Evolutionary conservation across 805 yeast genomes (phyloP), one percentile per base, ranked within the genome.

Genomic region (Groenewaldozyma tartarivorans): DNA sequence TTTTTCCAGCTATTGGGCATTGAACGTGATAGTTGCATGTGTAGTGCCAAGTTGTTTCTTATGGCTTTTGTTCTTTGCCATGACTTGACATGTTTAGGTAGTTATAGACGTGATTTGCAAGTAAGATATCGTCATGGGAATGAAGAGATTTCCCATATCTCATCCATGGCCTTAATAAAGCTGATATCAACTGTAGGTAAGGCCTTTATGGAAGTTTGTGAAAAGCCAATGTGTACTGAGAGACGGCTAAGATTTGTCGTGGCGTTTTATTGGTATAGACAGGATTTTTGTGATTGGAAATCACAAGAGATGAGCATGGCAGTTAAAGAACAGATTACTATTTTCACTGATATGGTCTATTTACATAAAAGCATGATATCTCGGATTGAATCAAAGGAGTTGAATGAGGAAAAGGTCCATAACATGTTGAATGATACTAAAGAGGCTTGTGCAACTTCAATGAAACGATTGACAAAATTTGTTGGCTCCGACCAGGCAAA

Each of bases 61-160:
- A 44, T 47, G 44, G 51, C 48, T 13, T 46, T 40, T 21, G 42
- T 48, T 46, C 36, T 48, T 21, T 41, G 39, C 35, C 51, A 48
- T 30, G 45, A 48, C 38, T 27, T 36, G 16, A 33, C 34, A 9
- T 9, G 29, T 24, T 24, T 24, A 13, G 29, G 29, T 13, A 13
- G 13, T 13, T 24, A 24, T 24, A 24, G 29, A 13, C 29, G 29
- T 7, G 29, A 24, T 7, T 13, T 24, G 13, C 29, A 13, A 13
- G 7, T 24, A 24, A 7, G 11, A 13, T 24, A 9, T 13, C 7
- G 29, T 9, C 7, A 24, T 24, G 29, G 29, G 13, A 13, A 13
- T 9, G 7, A 13, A 9, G 29, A 24, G 29, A 24, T 24, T 9
- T 24, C 29, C 13, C 11, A 7, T 7, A 24, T 24, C 7, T 9